phyloP scores from a whole-genome alignment of 106 monocot genomes.

The Ottelia alismoides region DNA sequence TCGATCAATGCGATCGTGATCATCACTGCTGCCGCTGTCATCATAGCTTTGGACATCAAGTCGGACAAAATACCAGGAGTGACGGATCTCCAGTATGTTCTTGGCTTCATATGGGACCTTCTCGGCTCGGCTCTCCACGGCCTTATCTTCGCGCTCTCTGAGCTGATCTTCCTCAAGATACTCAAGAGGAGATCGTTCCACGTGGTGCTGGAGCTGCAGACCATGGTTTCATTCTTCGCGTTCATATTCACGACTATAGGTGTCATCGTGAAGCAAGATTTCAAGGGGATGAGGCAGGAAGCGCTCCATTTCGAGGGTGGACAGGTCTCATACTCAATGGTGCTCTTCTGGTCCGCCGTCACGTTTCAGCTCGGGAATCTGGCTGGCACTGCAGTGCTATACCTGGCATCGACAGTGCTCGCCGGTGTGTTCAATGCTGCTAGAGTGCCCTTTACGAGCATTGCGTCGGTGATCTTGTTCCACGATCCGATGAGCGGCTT shows the following conservation, averaged over 20 bases:
- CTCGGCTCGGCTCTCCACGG: constrained; percentile 92
- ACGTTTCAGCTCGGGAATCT: constrained; percentile 87
- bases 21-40: constrained; percentile 54
- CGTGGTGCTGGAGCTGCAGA: constrained; percentile 85
- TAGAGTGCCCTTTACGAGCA: constrained; percentile 76
- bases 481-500: constrained; percentile 92
- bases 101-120: constrained; percentile 67
- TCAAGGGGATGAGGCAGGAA: constrained; percentile 52
- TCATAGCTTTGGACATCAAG: constrained; percentile 66
- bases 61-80: constrained; percentile 68
- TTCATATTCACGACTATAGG: constrained; percentile 75
- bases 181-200: constrained; percentile 76
- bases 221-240: constrained; percentile 70
- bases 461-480: constrained; percentile 69
- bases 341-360: constrained; percentile 66
- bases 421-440: constrained; percentile 92
- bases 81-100: constrained; percentile 39
- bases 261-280: constrained; percentile 34
- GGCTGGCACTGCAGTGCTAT: constrained; percentile 73
- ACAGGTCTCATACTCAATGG: constrained; percentile 43
- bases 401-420: constrained; percentile 81
- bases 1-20: constrained; percentile 68
- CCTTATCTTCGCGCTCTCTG: constrained; percentile 90
- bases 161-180: constrained; percentile 57
- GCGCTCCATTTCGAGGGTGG: constrained; percentile 47